Evolutionary conservation across 2,329 filamentous ascomycete species (phyloP).

Genomic region (Aspergillus pseudotamarii): DNA sequence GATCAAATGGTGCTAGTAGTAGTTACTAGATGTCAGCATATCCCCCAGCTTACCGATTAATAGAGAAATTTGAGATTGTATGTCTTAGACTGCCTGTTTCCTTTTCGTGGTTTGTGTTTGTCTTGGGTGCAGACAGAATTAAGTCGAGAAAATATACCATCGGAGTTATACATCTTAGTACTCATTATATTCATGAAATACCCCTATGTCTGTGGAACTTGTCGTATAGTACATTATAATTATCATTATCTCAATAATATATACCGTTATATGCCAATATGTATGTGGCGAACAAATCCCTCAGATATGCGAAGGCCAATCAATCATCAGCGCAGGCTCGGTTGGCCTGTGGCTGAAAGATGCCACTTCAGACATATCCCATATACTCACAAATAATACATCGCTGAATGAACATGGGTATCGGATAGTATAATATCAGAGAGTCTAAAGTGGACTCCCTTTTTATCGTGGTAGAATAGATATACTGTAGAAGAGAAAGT

Average conservation of each 20-base stretch:
- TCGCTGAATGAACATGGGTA: slow-evolving; percentile 6
- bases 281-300: slow-evolving; percentile 1
- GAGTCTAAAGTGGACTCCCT: background rate
- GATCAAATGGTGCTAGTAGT: background rate
- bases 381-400: slow-evolving; percentile 4
- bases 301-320: background rate
- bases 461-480: background rate
- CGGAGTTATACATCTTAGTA: background rate
- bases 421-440: background rate
- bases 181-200: background rate
- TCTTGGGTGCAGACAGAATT: background rate
- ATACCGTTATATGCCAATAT: slow-evolving; percentile 10
- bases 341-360: background rate
- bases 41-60: background rate
- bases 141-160: background rate
- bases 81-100: background rate
- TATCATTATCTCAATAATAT: slow-evolving; percentile 9
- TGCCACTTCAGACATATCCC: background rate
- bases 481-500: background rate
- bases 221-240: background rate
- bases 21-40: background rate
- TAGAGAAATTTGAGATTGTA: background rate
- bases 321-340: background rate
- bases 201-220: background rate
- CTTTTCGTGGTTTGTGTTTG: too few species aligned